phyloP scores from a whole-genome alignment of 495 filamentous ascomycete species.

The Aspergillus cavernicola region DNA sequence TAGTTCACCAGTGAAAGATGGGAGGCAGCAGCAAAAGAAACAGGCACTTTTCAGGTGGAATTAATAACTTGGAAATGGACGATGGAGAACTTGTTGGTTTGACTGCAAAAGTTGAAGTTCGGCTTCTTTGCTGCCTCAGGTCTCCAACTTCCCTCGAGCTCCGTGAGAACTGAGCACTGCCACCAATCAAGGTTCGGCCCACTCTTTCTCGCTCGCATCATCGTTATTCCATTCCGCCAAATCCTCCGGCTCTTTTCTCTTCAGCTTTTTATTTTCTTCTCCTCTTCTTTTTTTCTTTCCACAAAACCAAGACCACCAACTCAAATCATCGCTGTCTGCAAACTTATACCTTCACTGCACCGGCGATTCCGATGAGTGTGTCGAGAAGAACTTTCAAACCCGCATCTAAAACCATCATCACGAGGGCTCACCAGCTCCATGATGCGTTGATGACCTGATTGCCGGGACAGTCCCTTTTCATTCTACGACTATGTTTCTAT shows the following conservation, averaged over 20 bases:
- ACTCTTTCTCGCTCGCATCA: constrained; percentile 25
- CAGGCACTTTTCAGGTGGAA: constrained; percentile 4
- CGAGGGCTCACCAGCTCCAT: constrained; percentile 93
- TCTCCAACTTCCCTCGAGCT: constrained; percentile 18
- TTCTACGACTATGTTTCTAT: background rate
- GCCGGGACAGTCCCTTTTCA: constrained; percentile 58
- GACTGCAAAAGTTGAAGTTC: background rate
- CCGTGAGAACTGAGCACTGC: constrained; percentile 17
- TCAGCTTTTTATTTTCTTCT: constrained; percentile 15
- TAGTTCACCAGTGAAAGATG: constrained; percentile 4
- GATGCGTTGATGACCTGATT: constrained; percentile 98
- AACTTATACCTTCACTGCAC: constrained; percentile 58
- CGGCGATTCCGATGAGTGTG: constrained; percentile 86
- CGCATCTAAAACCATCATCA: constrained; percentile 99
- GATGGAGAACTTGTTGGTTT: constrained; percentile 6
- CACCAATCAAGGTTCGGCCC: constrained; percentile 33
- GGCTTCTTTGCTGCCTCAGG: constrained; percentile 6
- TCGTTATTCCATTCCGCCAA: constrained; percentile 29
- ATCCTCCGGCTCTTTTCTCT: constrained; percentile 8
- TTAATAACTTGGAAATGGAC: constrained; percentile 9
- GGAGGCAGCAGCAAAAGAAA: background rate
- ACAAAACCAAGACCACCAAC: constrained; percentile 76
- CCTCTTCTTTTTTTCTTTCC: constrained; percentile 23
- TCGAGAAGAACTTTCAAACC: constrained; percentile 75
- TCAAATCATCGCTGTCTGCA: constrained; percentile 85